These are phyloP conservation scores for Nakazawaea molendinolei DNA, from an alignment of 805 yeast species.

Conservation along the genomic window DNA sequence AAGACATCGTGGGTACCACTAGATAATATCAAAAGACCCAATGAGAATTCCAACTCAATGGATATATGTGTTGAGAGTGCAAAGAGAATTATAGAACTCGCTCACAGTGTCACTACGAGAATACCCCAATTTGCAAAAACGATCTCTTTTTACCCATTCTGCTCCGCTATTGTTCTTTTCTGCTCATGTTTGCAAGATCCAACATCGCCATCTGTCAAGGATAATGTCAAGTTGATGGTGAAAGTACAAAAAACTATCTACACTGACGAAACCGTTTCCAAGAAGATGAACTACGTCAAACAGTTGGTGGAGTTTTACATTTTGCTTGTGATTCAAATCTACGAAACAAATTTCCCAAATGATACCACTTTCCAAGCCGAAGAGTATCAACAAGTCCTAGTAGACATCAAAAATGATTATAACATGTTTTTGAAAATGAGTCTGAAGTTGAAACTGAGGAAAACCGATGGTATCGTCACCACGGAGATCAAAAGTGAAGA, in stretches of 20 bases:
- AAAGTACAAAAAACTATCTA: no score
- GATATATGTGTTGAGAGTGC: constrained; percentile 20
- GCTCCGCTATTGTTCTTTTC: constrained; percentile 24
- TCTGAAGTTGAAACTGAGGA: no score
- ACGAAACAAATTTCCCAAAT: constrained; percentile 13
- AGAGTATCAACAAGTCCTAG: constrained; percentile 14
- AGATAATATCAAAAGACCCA: neutral
- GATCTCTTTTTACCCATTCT: constrained; percentile 23
- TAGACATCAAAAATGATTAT: neutral
- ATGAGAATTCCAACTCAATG: constrained; percentile 8
- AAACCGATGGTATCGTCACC: neutral
- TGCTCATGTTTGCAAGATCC: constrained; percentile 21
- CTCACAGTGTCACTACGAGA: constrained; percentile 13
- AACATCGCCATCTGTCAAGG: constrained; percentile 10
- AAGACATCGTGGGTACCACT: constrained; percentile 6
- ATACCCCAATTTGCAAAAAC: constrained; percentile 16
- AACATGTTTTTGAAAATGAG: neutral
- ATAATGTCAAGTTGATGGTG: constrained; percentile 22
- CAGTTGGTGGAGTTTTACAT: neutral
- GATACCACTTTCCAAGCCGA: constrained; percentile 16
- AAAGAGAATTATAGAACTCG: constrained; percentile 19
- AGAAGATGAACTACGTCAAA: constrained; percentile 17
- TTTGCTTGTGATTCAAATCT: constrained; percentile 15
- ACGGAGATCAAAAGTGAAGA: constrained; percentile 2
- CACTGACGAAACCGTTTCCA: no score